Evolutionary conservation across 192 early-diverging fungal genomes (phyloP).

Genomic region (Coemansia sp.): DNA sequence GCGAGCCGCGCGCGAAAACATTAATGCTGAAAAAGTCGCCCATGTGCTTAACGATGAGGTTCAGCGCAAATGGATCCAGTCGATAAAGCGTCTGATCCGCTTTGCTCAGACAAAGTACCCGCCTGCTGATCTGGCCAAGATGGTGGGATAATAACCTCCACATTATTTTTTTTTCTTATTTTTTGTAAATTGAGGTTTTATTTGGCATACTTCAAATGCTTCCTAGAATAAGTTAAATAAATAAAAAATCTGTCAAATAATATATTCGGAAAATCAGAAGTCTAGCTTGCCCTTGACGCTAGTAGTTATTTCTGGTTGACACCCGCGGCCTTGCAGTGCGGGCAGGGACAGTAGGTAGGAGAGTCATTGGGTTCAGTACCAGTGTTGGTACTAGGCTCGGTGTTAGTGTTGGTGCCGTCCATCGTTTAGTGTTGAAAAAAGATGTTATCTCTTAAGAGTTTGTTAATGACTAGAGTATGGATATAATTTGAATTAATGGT

Average conservation of each 20-base stretch:
- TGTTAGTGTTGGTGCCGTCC: too few species aligned
- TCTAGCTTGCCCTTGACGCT: too few species aligned
- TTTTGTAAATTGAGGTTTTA: not conserved
- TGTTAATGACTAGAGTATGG: too few species aligned
- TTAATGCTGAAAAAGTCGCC: constrained; percentile 91
- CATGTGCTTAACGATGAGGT: constrained; percentile 97
- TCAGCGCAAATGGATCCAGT: constrained; percentile 98
- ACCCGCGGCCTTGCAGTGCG: not conserved
- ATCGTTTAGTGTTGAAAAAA: too few species aligned
- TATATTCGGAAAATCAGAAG: too few species aligned
- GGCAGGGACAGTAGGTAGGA: not conserved
- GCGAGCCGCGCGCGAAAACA: constrained; percentile 94
- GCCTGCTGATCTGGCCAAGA: constrained; percentile 65
- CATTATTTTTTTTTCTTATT: not conserved
- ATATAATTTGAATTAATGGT: too few species aligned
- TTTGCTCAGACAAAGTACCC: constrained; percentile 93
- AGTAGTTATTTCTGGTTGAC: not conserved
- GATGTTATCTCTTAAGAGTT: too few species aligned
- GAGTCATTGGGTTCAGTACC: too few species aligned
- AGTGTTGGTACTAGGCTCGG: too few species aligned
- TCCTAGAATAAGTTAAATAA: not conserved
- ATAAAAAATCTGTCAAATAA: not conserved
- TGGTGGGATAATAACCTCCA: constrained; percentile 33
- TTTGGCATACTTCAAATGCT: not conserved
- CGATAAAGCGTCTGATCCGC: constrained; percentile 94